Base-by-base conservation (phyloP, 2,329 filamentous ascomycete species). In the Ilyonectria robusta region DNA sequence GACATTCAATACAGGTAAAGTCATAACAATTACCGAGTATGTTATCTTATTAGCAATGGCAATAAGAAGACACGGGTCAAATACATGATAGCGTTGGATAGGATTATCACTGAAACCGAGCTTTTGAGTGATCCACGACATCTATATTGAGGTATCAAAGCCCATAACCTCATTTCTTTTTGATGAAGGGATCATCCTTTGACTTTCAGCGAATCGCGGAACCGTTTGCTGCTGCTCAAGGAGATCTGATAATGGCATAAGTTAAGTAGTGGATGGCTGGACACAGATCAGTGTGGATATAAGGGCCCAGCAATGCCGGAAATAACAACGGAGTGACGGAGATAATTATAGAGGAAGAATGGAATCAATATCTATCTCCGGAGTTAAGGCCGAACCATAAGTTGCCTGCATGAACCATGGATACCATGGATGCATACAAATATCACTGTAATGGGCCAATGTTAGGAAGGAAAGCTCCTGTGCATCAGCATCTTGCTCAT, bases 261-360 rank as follows among this genome's bases (percentile, higher is more conserved):
- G 2, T 29, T 31, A 3, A 23, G 23, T 23, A 48, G 9, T 53
- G 31, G 31, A 13, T 35, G 15, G 5, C 9, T 19, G 11, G 10
- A 15, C 6, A 53, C 33, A 13, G n/a, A 53, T 2, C 19, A 35
- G 23, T 31, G 29, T 35, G 19, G 50, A 21, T 21, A 21, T 21
- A 21, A 21, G 21, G 29, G 23, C 13, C n/a, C 23, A 13, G 10
- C 5, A 35, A 5, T 4, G 7, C 4, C 50, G 50, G 50, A 53
- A 19, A 33, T 53, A 53, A 13, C 5, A 9, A 8, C 50, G 48
- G 48, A 33, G 10, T 15, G 17, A 15, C 48, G 50, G 50, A 53
- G 50, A 53, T 53, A 53, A 53, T 53, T 53, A 37, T 21, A 31
- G 50, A 11, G 50, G 15, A 48, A 29, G 46, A 48, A 15, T 48